Base-by-base conservation (phyloP, 257 asterid species). In the Salvia miltiorrhiza region DNA sequence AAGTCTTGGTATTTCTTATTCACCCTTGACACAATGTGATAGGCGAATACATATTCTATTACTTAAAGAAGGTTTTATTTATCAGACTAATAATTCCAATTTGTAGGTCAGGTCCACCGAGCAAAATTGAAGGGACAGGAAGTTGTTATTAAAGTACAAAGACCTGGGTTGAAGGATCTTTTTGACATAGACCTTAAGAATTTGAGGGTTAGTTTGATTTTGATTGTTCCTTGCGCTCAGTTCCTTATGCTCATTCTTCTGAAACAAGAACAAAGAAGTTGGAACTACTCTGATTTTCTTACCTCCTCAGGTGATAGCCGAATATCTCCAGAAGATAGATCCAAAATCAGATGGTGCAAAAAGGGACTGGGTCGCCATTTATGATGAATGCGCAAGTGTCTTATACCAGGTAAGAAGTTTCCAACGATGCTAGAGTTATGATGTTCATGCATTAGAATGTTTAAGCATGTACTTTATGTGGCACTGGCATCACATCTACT, bases 261-360 rank as follows among this genome's bases (percentile, higher is more conserved):
- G 9, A 32, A 37, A 39, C 14, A 48, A 45, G 30, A 23, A 6
- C 4, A 16, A 3, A 45, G 23, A 17, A 21, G 40, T 41, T 61
- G 11, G 37, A 54, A 41, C 26, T 53, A 0, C 28, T 24, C 53
- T 40, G 32, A 54, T 9, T 56, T 26, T 35, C 47, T 32, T 49
- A 32, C 19, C 52, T 57, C 41, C 12, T 26, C 44, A 54, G 66
- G 99, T 93, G 69, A 80, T 93, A 68, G 99, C 99, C 14, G 99
- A 93, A 81, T 87, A 88, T 79, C 95, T 93, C 70, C 99, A 93
- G 82, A 93, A 90, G 80, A 68, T 93, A 58, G 99, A 93, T 80
- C 99, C 99, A 4, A 93, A 93, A 81, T 93, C 99, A 7, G 99
- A 93, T 73, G 99, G 99, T 70, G 99, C 99, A 43, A 93, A 93